phyloP scores from a whole-genome alignment of 2,329 filamentous ascomycete species.

The Macroventuria anomochaeta region DNA sequence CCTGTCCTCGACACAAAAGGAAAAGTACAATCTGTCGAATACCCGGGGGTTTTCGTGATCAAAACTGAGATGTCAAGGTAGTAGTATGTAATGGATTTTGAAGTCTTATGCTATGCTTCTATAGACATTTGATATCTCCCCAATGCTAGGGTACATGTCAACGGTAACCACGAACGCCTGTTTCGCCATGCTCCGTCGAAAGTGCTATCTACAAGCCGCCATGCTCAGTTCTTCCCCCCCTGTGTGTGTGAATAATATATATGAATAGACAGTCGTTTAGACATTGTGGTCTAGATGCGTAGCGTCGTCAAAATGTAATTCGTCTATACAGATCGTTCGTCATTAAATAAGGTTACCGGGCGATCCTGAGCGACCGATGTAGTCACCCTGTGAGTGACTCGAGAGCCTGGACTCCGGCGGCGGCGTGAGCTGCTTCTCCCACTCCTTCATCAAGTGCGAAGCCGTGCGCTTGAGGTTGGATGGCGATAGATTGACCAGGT shows the following conservation, averaged over 20 bases:
- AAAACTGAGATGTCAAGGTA: neutral
- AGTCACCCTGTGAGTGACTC: constrained; percentile 44
- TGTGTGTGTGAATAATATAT: constrained; percentile 29
- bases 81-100: neutral
- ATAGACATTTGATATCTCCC: constrained; percentile 8
- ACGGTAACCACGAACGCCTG: constrained; percentile 18
- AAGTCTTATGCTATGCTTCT: constrained; percentile 16
- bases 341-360: constrained; percentile 31
- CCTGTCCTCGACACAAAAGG: too few relatives aligned
- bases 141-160: constrained; percentile 20
- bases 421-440: constrained; percentile 78
- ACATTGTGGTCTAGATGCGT: constrained; percentile 37
- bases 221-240: constrained; percentile 15
- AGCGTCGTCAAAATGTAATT: constrained; percentile 36
- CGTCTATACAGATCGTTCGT: constrained; percentile 27
- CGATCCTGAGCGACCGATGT: constrained; percentile 42
- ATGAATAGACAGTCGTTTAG: constrained; percentile 31
- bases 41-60: too few relatives aligned
- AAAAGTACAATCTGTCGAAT: too few relatives aligned
- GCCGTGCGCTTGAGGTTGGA: constrained; percentile 82
- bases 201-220: constrained; percentile 31
- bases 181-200: constrained; percentile 6
- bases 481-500: constrained; percentile 74
- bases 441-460: constrained; percentile 86
- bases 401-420: constrained; percentile 43